phyloP scores from a whole-genome alignment of 2,329 filamentous ascomycete species.

The Lasiodiplodia theobromae region DNA sequence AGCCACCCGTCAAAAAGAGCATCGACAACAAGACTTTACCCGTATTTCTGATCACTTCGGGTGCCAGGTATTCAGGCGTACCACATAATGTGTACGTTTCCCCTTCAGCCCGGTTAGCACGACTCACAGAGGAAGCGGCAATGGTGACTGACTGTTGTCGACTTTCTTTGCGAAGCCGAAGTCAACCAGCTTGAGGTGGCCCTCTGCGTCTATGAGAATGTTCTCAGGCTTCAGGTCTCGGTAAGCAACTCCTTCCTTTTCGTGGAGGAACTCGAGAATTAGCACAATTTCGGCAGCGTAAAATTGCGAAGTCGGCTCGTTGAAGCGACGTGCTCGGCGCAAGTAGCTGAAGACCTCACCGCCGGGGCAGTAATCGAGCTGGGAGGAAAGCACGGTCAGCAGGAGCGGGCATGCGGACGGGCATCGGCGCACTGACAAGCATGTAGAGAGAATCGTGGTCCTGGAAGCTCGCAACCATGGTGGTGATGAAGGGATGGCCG shows the following conservation, averaged over 20 bases:
- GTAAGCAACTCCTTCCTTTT: slow-evolving; percentile 80
- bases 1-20: slow-evolving; percentile 30
- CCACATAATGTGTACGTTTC: slow-evolving; percentile 87
- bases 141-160: slow-evolving; percentile 58
- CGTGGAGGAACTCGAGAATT: slow-evolving; percentile 81
- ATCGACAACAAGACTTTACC: slow-evolving; percentile 50
- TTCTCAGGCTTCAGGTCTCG: slow-evolving; percentile 86
- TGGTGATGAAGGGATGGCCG: slow-evolving; percentile 84
- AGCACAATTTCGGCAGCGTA: slow-evolving; percentile 85
- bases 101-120: slow-evolving; percentile 44
- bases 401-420: not conserved
- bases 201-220: slow-evolving; percentile 76
- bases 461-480: slow-evolving; percentile 78
- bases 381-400: slow-evolving; percentile 35
- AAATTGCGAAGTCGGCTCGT: slow-evolving; percentile 79
- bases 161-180: slow-evolving; percentile 86
- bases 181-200: slow-evolving; percentile 83
- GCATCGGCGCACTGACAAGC: slow-evolving; percentile 57
- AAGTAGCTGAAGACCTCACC: slow-evolving; percentile 87
- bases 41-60: slow-evolving; percentile 84
- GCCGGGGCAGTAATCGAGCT: slow-evolving; percentile 81
- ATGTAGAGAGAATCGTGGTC: slow-evolving; percentile 82
- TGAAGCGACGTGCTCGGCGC: slow-evolving; percentile 77
- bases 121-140: not conserved
- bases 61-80: slow-evolving; percentile 83